These are phyloP conservation scores for Cystofilobasidium capitatum DNA, from an alignment of 768 basidiomycete genomes.

Conservation along the genomic window DNA sequence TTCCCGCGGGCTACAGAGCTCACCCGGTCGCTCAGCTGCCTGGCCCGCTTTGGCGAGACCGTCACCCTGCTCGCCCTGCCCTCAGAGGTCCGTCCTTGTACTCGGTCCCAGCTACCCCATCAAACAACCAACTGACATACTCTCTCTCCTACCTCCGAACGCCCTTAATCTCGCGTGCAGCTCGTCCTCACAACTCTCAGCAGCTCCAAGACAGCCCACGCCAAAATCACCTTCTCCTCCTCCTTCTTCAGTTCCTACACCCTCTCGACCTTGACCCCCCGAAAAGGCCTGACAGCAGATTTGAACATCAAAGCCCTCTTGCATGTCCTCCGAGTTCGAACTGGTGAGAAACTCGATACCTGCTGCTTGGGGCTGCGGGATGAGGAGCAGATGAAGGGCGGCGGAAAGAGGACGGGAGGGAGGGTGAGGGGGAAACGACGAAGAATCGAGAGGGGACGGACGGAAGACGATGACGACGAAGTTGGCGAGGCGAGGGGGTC, in stretches of 20 bases:
- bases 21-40: neutral
- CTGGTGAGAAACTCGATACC: neutral
- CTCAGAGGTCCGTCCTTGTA: neutral
- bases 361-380: neutral
- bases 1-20: too few species aligned
- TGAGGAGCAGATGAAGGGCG: neutral
- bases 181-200: slow-evolving; percentile 1
- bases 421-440: too few species aligned
- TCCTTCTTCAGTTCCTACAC: neutral
- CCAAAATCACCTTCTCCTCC: neutral
- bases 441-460: too few species aligned
- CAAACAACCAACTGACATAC: too few species aligned
- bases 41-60: neutral
- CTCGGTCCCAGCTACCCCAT: too few species aligned
- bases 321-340: neutral
- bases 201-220: neutral
- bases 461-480: too few species aligned
- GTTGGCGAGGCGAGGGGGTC: too few species aligned
- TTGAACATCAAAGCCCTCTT: slow-evolving; percentile 2
- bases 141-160: neutral
- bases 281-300: neutral
- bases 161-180: neutral
- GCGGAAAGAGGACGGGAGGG: neutral
- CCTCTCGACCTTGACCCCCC: neutral
- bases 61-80: slow-evolving; percentile 3